Conservation (phyloP, 2,329 filamentous ascomycete genomes). For the Pyricularia grisea region DNA sequence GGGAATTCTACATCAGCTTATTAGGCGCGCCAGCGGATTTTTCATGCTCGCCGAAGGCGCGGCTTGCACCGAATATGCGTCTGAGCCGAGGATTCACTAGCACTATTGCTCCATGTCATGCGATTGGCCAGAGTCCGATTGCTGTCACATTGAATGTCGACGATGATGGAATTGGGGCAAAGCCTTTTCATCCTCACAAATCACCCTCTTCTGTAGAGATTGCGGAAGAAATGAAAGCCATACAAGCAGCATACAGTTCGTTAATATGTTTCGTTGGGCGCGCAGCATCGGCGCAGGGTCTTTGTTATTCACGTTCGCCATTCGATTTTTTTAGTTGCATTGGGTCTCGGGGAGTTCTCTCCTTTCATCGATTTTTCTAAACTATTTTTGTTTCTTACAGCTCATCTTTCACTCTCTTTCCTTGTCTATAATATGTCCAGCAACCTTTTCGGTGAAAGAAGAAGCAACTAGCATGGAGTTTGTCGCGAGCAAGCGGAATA, state of each 20-base stretch:
- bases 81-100: background rate
- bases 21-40: background rate
- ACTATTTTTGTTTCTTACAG: background rate
- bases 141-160: background rate
- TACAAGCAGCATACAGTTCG: background rate
- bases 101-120: background rate
- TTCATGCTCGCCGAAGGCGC: background rate
- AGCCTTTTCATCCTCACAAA: background rate
- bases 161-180: background rate
- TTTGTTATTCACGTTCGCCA: background rate
- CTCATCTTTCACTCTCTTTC: background rate
- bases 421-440: conserved; percentile 3
- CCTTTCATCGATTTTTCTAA: background rate
- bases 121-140: background rate
- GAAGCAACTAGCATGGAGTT: background rate
- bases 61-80: background rate
- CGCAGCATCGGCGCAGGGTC: background rate
- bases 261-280: conserved; percentile 2
- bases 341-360: conserved; percentile 1
- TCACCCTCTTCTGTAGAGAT: background rate
- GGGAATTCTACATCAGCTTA: background rate
- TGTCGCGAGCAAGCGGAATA: background rate
- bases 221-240: background rate
- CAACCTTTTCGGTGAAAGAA: background rate
- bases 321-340: background rate